These are phyloP conservation scores for Pseudogymnoascus sp. DNA, from an alignment of 2,329 filamentous ascomycete genomes.

Conservation along the genomic window DNA sequence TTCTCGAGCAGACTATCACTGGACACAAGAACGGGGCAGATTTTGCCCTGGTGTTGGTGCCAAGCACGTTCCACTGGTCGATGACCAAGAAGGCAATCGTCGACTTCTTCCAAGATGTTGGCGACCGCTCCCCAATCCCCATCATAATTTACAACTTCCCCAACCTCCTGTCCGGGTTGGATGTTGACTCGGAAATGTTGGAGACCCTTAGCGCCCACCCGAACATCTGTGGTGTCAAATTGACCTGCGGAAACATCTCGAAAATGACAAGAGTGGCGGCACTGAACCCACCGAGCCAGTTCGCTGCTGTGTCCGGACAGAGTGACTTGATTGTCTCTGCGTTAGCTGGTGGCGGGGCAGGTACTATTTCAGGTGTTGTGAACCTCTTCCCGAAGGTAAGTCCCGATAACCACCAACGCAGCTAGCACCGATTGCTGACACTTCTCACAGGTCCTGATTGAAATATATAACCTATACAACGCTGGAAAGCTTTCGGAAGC, in stretches of 20 bases:
- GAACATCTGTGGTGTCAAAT: conserved; percentile 33
- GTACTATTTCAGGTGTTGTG: conserved; percentile 55
- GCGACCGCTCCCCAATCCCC: conserved; percentile 34
- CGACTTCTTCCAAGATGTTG: conserved; percentile 44
- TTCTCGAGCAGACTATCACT: conserved; percentile 33
- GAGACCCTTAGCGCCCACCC: conserved; percentile 27
- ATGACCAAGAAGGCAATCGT: conserved; percentile 42
- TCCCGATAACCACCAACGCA: conserved; percentile 7
- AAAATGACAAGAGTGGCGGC: conserved; percentile 41
- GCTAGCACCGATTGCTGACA: conserved; percentile 45
- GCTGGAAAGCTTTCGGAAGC: conserved; percentile 42
- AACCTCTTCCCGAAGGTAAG: conserved; percentile 73
- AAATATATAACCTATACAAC: conserved; percentile 42
- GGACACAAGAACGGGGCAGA: conserved; percentile 33
- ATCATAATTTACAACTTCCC: conserved; percentile 43
- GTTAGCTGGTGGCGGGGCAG: conserved; percentile 49
- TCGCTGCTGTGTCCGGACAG: conserved; percentile 53
- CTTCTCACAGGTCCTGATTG: conserved; percentile 35
- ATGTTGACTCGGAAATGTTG: conserved; percentile 36
- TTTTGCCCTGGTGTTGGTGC: conserved; percentile 33
- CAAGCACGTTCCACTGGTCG: conserved; percentile 35
- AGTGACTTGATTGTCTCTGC: conserved; percentile 63
- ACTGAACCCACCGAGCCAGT: conserved; percentile 59
- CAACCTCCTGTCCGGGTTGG: conserved; percentile 35
- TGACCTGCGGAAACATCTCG: conserved; percentile 34